These are phyloP conservation scores for Fusarium albosuccineum DNA, from an alignment of 2,329 filamentous ascomycete genomes.

Conservation along the genomic window DNA sequence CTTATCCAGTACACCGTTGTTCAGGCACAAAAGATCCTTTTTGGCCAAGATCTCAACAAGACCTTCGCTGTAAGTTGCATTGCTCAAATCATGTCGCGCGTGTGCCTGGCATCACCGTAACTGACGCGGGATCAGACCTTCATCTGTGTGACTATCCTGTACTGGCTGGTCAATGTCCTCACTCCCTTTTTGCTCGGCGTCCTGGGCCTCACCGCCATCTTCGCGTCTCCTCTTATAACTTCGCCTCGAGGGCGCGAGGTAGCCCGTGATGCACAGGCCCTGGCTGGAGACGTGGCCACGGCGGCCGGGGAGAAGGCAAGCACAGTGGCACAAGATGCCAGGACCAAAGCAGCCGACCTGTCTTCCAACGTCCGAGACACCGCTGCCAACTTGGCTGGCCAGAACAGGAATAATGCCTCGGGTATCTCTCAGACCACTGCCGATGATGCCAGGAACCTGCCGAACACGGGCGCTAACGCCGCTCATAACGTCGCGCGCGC, in stretches of 20 bases:
- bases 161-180: conserved; percentile 32
- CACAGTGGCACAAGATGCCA: conserved; percentile 24
- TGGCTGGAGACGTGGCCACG: conserved; percentile 26
- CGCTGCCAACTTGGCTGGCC: conserved; percentile 7
- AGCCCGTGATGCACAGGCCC: conserved; percentile 19
- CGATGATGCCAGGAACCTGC: not conserved
- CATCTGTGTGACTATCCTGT: conserved; percentile 6
- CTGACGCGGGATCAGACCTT: conserved; percentile 26
- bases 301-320: conserved; percentile 29
- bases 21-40: conserved; percentile 28
- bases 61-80: conserved; percentile 29
- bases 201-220: conserved; percentile 25
- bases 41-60: conserved; percentile 28
- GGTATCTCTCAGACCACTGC: not conserved
- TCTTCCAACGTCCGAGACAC: conserved; percentile 31
- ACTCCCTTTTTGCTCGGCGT: conserved; percentile 32
- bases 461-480: not conserved
- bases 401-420: not conserved
- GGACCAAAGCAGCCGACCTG: conserved; percentile 21
- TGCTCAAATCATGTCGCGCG: too few species aligned
- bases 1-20: conserved; percentile 32
- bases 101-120: rapidly evolving
- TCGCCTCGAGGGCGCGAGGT: conserved; percentile 28
- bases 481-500: too few species aligned
- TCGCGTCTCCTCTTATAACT: conserved; percentile 30